Conservation (phyloP, 2,329 filamentous ascomycete species). For the Ascochyta pisi region DNA sequence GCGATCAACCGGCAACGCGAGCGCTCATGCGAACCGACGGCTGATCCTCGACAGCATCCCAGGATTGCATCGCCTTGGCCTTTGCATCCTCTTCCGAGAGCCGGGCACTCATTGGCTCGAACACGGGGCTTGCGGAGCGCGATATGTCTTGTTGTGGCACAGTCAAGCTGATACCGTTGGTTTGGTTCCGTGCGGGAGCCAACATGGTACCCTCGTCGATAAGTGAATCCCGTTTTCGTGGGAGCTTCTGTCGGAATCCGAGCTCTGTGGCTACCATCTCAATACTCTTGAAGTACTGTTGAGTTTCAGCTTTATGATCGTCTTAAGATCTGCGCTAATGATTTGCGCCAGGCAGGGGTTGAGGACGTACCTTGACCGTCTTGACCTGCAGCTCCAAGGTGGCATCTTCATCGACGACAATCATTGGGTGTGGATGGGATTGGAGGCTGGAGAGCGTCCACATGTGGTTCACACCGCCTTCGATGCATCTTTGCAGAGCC, state of each 20-base stretch:
- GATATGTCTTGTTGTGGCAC: constrained; percentile 42
- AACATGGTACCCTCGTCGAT: constrained; percentile 36
- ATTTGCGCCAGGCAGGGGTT: constrained; percentile 5
- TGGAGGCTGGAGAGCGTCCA: constrained; percentile 86
- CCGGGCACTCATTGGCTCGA: constrained; percentile 46
- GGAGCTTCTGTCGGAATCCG: constrained; percentile 55
- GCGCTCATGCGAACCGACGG: constrained; percentile 43
- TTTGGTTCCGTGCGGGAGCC: constrained; percentile 25
- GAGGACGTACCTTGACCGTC: constrained; percentile 41
- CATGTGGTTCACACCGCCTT: constrained; percentile 86
- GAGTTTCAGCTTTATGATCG: constrained; percentile 14
- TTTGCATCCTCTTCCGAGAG: constrained; percentile 35
- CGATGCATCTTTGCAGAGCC: constrained; percentile 80
- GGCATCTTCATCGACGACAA: constrained; percentile 81
- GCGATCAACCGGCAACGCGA: constrained; percentile 31
- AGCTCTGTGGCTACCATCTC: constrained; percentile 55
- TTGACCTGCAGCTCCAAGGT: constrained; percentile 57
- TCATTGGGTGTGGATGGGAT: constrained; percentile 79
- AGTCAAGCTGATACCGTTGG: constrained; percentile 33
- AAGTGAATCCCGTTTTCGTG: constrained; percentile 46
- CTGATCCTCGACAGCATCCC: constrained; percentile 39
- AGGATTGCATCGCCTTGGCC: constrained; percentile 22
- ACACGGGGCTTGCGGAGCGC: constrained; percentile 41
- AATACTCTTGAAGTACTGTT: constrained; percentile 58
- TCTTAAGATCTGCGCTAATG: neutral